Evolutionary conservation across 306 rosid species (phyloP).

Genomic region (Inga leiocalycina): DNA sequence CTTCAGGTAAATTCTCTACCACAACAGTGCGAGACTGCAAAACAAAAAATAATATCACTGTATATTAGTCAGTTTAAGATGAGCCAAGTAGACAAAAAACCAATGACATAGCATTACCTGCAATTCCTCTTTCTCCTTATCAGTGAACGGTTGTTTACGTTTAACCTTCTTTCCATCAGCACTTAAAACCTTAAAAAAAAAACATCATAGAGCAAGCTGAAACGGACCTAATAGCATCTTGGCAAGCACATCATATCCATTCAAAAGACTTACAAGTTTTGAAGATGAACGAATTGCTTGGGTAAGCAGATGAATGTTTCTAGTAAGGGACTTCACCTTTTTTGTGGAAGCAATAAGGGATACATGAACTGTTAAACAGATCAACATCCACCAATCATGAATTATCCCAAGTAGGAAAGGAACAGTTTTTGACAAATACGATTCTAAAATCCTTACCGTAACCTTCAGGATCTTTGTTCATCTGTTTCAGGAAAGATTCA

Average conservation of each 20-base stretch:
- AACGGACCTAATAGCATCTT: not conserved
- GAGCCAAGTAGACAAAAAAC: slow-evolving; percentile 1
- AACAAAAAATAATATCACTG: slow-evolving; percentile 28
- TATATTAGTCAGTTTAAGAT: slow-evolving; percentile 13
- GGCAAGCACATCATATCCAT: not conserved
- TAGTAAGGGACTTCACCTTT: slow-evolving; percentile 73
- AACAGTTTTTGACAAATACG: slow-evolving; percentile 9
- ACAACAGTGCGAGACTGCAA: slow-evolving; percentile 87
- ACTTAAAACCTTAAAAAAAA: slow-evolving; percentile 62
- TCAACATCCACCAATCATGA: slow-evolving; percentile 14
- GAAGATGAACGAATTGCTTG: slow-evolving; percentile 81
- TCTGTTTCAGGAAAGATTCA: slow-evolving; percentile 79
- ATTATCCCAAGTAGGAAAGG: slow-evolving; percentile 5
- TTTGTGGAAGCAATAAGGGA: slow-evolving; percentile 75
- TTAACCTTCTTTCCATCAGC: slow-evolving; percentile 83
- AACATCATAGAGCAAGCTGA: slow-evolving; percentile 12
- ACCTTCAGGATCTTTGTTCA: slow-evolving; percentile 90
- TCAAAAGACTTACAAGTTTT: slow-evolving; percentile 71
- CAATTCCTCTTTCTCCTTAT: slow-evolving; percentile 83
- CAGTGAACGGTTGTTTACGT: slow-evolving; percentile 80
- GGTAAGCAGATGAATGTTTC: slow-evolving; percentile 55
- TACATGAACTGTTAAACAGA: slow-evolving; percentile 63
- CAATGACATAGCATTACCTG: slow-evolving; percentile 50
- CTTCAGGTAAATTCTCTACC: slow-evolving; percentile 93
- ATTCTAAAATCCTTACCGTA: slow-evolving; percentile 58